A percentile compares a stretch with the other conserved stretches of the same genome.
These are phyloP conservation scores for Spatholobus suberectus DNA, from an alignment of 306 rosid genomes.

Conservation along the genomic window DNA sequence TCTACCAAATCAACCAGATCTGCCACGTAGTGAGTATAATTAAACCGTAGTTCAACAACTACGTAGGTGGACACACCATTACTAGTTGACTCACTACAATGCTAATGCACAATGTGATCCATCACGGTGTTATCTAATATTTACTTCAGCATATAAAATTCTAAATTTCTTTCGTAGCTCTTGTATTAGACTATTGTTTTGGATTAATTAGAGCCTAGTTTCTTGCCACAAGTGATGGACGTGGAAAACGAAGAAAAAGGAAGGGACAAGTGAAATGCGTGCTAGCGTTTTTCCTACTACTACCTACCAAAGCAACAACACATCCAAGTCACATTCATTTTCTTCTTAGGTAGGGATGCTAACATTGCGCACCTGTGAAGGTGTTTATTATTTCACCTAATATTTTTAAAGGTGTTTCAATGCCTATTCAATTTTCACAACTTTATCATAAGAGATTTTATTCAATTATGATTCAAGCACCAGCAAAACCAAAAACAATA, in stretches of 20 bases:
- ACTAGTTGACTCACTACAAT: constrained; percentile 22
- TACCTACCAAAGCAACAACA: constrained; percentile 37
- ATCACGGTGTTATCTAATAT: constrained; percentile 15
- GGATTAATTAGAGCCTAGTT: constrained; percentile 1
- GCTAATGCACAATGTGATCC: constrained; percentile 26
- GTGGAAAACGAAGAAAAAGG: constrained; percentile 26
- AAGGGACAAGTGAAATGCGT: constrained; percentile 27
- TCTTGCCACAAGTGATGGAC: constrained; percentile 39
- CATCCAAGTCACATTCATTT: constrained; percentile 23
- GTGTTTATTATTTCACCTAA: constrained; percentile 40
- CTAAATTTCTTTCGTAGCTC: neutral
- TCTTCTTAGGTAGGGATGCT: constrained; percentile 36
- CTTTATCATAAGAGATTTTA: neutral
- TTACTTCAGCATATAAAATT: constrained; percentile 29
- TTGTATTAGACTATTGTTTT: neutral
- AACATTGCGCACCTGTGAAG: constrained; percentile 37
- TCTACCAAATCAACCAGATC: constrained; percentile 38
- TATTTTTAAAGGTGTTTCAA: neutral
- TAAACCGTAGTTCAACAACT: constrained; percentile 45
- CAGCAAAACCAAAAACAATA: neutral
- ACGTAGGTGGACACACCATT: neutral
- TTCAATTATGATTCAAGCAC: neutral
- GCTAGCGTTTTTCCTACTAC: constrained; percentile 25
- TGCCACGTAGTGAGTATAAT: constrained; percentile 43
- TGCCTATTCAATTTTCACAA: neutral